Conservation (phyloP, 176 grass and related monocot species). For the Rhynchospora tenuis region DNA sequence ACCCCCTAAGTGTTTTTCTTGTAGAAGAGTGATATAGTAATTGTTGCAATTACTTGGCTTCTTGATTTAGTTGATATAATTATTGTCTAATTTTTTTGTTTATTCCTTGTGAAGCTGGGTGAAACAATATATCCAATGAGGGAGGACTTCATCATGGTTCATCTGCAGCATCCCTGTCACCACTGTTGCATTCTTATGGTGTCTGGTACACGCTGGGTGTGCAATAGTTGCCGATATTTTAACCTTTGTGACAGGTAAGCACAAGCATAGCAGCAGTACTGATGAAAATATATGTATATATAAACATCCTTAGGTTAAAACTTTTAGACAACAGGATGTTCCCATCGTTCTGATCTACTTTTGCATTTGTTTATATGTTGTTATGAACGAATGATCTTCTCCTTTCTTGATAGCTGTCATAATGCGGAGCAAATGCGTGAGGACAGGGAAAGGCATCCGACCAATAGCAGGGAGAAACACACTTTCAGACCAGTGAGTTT, state of each 20-base stretch:
- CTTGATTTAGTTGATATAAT: slow-evolving; percentile 8
- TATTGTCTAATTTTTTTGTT: slow-evolving; percentile 27
- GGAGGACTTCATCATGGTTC: slow-evolving; percentile 99
- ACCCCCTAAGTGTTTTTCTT: neutral
- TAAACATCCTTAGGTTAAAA: neutral
- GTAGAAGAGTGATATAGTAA: neutral
- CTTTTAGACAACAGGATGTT: neutral
- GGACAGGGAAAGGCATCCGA: slow-evolving; percentile 74
- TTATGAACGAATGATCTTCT: slow-evolving; percentile 2
- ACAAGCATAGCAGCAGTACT: neutral
- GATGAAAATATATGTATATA: neutral
- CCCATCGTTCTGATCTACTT: neutral
- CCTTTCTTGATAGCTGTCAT: slow-evolving; percentile 56
- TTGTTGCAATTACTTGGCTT: slow-evolving; percentile 6
- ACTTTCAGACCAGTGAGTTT: slow-evolving; percentile 69
- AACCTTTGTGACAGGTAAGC: slow-evolving; percentile 90
- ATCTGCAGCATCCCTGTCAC: slow-evolving; percentile 85
- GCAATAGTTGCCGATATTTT: slow-evolving; percentile 79
- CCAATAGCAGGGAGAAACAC: slow-evolving; percentile 72
- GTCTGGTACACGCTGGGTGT: slow-evolving; percentile 85
- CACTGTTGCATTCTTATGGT: slow-evolving; percentile 91
- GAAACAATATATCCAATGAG: slow-evolving; percentile 98
- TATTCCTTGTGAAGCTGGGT: slow-evolving; percentile 59
- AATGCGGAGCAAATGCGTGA: slow-evolving; percentile 63
- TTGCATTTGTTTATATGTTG: neutral